Conservation (phyloP, 257 asterid genomes). For the Plantago major region DNA sequence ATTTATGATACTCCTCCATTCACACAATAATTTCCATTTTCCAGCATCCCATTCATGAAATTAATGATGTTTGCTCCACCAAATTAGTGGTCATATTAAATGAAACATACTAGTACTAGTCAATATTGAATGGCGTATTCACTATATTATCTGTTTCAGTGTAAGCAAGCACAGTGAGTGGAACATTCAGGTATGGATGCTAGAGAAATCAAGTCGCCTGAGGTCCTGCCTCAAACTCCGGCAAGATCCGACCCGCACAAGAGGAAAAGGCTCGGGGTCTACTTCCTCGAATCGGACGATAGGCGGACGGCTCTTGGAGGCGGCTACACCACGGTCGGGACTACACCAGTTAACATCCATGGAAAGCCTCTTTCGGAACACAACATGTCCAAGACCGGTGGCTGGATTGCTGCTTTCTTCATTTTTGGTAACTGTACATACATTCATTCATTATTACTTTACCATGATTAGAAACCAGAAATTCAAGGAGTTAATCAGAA, state of each 20-base stretch:
- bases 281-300: constrained; percentile 85
- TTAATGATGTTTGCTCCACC: background rate
- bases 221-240: background rate
- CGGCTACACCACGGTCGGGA: constrained; percentile 59
- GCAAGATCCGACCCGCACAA: constrained; percentile 12
- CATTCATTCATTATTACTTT: background rate
- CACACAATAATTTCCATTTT: background rate
- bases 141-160: background rate
- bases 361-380: constrained; percentile 76
- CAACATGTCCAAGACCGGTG: constrained; percentile 73
- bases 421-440: constrained; percentile 52
- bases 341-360: constrained; percentile 84
- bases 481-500: background rate
- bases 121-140: background rate
- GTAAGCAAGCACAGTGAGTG: too few species aligned
- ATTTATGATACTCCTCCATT: constrained; percentile 2
- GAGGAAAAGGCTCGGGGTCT: constrained; percentile 60
- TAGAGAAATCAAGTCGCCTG: constrained; percentile 6
- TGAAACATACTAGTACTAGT: background rate
- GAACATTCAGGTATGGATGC: background rate
- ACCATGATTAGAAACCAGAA: background rate
- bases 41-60: background rate
- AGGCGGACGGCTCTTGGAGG: constrained; percentile 77
- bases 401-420: constrained; percentile 98
- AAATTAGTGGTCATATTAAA: background rate